Percentiles rank a stretch among this genome's conserved stretches.
Evolutionary conservation across 2,329 filamentous ascomycete genomes (phyloP).

Genomic region (Aspergillus bombycis): DNA sequence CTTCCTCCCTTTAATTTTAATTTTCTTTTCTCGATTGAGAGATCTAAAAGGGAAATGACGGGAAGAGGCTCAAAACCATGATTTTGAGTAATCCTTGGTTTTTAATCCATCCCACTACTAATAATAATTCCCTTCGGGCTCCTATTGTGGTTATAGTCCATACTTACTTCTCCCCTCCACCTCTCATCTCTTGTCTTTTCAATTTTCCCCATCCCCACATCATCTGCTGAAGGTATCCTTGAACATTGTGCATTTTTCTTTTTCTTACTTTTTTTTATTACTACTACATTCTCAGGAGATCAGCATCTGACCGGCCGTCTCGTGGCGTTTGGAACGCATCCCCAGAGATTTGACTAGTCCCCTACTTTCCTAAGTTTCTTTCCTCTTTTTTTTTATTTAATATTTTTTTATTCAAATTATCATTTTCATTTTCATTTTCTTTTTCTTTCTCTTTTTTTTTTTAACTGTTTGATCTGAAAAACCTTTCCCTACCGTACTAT

Average conservation of each 20-base stretch:
- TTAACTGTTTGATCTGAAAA: conserved; percentile 9
- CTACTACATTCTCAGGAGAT: conserved; percentile 13
- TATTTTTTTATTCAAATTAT: conserved; percentile 6
- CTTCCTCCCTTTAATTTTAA: neutral
- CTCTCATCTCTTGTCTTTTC: neutral
- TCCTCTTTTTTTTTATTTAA: conserved; percentile 3
- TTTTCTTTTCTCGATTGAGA: neutral
- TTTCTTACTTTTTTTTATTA: conserved; percentile 8
- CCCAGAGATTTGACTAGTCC: conserved; percentile 15
- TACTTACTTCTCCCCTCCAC: neutral
- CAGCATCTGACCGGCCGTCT: conserved; percentile 23
- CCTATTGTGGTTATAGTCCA: neutral
- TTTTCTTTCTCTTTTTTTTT: conserved; percentile 2
- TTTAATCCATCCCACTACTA: conserved; percentile 1
- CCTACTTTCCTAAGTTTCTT: conserved; percentile 1
- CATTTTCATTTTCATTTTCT: conserved; percentile 6
- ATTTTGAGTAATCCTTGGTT: conserved; percentile 10
- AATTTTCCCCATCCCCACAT: conserved; percentile 1
- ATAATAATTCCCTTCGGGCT: conserved; percentile 18
- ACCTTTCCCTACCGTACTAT: conserved; percentile 4
- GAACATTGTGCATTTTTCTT: conserved; percentile 2
- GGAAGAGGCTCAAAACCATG: conserved; percentile 30
- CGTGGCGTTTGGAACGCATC: conserved; percentile 17
- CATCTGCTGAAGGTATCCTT: conserved; percentile 5
- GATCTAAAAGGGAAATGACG: neutral